Evolutionary conservation across 192 early-diverging fungal species (phyloP).

Genomic region (Dissophora ornata): DNA sequence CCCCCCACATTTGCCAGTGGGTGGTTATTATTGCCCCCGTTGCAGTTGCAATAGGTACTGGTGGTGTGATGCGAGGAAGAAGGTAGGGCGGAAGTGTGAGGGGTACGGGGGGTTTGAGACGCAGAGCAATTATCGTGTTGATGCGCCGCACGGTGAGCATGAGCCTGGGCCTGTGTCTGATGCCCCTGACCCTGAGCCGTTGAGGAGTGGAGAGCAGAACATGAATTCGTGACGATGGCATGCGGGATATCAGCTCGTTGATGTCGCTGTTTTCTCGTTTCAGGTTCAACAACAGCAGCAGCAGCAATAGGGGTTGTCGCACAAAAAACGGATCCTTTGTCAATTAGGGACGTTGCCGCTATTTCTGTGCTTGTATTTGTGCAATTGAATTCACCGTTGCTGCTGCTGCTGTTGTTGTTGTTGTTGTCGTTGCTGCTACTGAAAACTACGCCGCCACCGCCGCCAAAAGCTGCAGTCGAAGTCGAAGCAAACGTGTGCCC

Average conservation of each 20-base stretch:
- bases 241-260: neutral
- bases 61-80: neutral
- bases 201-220: too few relatives aligned
- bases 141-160: too few relatives aligned
- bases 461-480: slow-evolving; percentile 8
- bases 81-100: slow-evolving; percentile 4
- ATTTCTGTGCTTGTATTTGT: slow-evolving; percentile 1
- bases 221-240: slow-evolving; percentile 12
- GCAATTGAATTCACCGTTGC: neutral
- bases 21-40: too few relatives aligned
- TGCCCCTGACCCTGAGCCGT: neutral
- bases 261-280: neutral
- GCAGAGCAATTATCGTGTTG: neutral
- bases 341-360: neutral
- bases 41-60: too few relatives aligned
- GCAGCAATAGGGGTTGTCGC: neutral
- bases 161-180: neutral
- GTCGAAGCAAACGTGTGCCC: slow-evolving; percentile 4
- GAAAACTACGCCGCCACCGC: neutral
- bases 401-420: slow-evolving; percentile 6
- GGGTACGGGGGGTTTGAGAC: slow-evolving; percentile 24
- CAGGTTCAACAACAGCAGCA: slow-evolving; percentile 13
- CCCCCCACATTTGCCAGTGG: too few relatives aligned
- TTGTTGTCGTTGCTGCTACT: slow-evolving; percentile 1
- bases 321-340: neutral